Base-by-base conservation (phyloP, 2,329 filamentous ascomycete species). In the Cladosporium austrohemisphaericum region DNA sequence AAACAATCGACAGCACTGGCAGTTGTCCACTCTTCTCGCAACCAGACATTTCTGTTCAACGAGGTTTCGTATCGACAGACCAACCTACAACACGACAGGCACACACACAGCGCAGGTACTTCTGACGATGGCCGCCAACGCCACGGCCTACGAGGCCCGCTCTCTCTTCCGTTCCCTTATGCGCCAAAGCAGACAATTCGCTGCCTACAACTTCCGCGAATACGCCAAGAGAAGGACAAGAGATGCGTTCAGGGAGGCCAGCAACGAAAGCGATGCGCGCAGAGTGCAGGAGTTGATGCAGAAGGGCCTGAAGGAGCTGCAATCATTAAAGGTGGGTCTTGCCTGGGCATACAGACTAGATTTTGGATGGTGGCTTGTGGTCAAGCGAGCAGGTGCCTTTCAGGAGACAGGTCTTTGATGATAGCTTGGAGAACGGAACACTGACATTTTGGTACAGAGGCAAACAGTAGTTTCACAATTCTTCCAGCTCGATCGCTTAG, bases 171-270 rank as follows among this genome's bases (percentile, higher is more conserved):
- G 93, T 58, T 92, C 92, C 64, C 76, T 98, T 61, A 77, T 97
- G 63, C 86, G 91, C 60, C 86, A 93, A 69, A 84, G 89, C 55
- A 78, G 79, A 54, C 87, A 95, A 65, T 97, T 98, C 70, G 81
- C 89, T 55, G 83, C 86, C 60, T 98, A 97, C 77, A 98, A 97
- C 74, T 98, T 96, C 78, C 83, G 93, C 72, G 92, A 96, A 69
- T 98, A 98, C 71, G 91, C 93, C 47, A 86, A 84, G 71, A 85
- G 93, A 65, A 82, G 92, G 69, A 95, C 93, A 67, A 81, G 80
- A 67, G 93, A 97, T 75, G 85, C 88, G 4, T 98, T 97, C 71
- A 81, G 86, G 61, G 89, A 95, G 68, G 79, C 94, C 69, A 79
- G 81, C 69, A 67, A 71, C 49, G 85, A 89, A 62, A 73, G 80